phyloP scores from a whole-genome alignment of 2,329 filamentous ascomycete species.

The Ascomycota sp. region DNA sequence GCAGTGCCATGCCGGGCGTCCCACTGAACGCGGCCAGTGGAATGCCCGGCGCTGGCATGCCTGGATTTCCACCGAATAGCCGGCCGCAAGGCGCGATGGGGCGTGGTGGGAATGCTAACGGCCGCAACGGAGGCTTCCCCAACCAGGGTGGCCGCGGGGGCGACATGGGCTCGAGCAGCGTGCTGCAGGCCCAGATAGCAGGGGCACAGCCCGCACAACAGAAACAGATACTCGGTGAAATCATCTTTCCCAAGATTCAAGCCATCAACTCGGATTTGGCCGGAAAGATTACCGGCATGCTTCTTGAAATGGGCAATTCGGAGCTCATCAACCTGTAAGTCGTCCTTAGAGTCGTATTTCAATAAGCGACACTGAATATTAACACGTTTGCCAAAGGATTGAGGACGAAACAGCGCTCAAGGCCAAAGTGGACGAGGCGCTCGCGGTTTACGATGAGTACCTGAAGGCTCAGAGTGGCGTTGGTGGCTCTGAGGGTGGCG shows the following conservation, averaged over 20 bases:
- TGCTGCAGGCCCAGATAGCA: slow-evolving; percentile 36
- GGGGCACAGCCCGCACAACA: slow-evolving; percentile 47
- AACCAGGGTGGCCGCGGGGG: slow-evolving; percentile 26
- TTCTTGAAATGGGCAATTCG: slow-evolving; percentile 93
- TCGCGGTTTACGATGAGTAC: slow-evolving; percentile 95
- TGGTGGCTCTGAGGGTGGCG: slow-evolving; percentile 13
- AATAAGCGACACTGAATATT: slow-evolving; percentile 3
- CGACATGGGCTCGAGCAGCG: slow-evolving; percentile 10
- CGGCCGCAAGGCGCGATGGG: slow-evolving; percentile 28
- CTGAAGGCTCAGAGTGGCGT: slow-evolving; percentile 52
- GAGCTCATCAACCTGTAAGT: slow-evolving; percentile 93
- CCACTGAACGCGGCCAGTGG: slow-evolving; percentile 35
- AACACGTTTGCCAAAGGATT: slow-evolving; percentile 31
- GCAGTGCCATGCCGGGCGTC: slow-evolving; percentile 54
- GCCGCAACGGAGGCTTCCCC: slow-evolving; percentile 21
- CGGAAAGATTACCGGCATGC: slow-evolving; percentile 98
- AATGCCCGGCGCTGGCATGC: slow-evolving; percentile 27
- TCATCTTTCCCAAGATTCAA: slow-evolving; percentile 96
- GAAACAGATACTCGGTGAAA: slow-evolving; percentile 96
- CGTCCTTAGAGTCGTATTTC: slow-evolving; percentile 5
- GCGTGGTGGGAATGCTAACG: slow-evolving; percentile 19
- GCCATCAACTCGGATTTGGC: slow-evolving; percentile 84
- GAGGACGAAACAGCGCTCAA: slow-evolving; percentile 75
- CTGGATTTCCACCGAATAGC: slow-evolving; percentile 34
- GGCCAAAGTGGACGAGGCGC: slow-evolving; percentile 90